Evolutionary conservation across 129 eudicot species (phyloP).

Genomic region (Tagetes patula): DNA sequence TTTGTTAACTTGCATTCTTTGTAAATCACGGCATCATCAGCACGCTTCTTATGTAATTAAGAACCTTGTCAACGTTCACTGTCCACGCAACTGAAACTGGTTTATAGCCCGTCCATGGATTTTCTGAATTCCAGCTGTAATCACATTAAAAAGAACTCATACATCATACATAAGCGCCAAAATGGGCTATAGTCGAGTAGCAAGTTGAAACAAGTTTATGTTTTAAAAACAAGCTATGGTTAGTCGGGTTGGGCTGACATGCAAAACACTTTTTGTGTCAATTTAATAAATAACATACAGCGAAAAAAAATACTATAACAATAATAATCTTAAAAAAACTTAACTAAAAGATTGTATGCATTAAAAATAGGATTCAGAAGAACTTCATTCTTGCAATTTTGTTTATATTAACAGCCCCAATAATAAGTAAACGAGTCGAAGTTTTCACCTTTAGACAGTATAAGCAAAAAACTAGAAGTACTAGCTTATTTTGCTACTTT

Average conservation of each 20-base stretch:
- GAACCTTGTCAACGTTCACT: conserved; percentile 65
- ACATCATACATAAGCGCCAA: neutral
- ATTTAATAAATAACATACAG: neutral
- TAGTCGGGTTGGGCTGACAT: neutral
- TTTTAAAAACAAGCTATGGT: neutral
- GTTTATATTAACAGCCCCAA: neutral
- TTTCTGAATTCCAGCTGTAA: conserved; percentile 76
- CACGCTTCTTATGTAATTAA: conserved; percentile 42
- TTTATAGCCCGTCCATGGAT: conserved; percentile 80
- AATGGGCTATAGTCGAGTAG: neutral
- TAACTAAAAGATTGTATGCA: neutral
- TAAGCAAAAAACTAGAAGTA: neutral
- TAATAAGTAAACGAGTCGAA: neutral
- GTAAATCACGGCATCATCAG: conserved; percentile 53
- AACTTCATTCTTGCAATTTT: too few relatives aligned
- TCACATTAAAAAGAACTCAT: neutral
- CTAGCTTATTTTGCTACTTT: neutral
- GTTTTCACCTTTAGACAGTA: neutral
- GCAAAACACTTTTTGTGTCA: neutral
- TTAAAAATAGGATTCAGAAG: neutral
- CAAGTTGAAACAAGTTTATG: neutral
- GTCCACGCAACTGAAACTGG: conserved; percentile 90
- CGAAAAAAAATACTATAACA: neutral
- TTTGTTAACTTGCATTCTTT: neutral
- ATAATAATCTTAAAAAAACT: neutral